phyloP scores from a whole-genome alignment of 306 rosid species.

The Quercus dentata region DNA sequence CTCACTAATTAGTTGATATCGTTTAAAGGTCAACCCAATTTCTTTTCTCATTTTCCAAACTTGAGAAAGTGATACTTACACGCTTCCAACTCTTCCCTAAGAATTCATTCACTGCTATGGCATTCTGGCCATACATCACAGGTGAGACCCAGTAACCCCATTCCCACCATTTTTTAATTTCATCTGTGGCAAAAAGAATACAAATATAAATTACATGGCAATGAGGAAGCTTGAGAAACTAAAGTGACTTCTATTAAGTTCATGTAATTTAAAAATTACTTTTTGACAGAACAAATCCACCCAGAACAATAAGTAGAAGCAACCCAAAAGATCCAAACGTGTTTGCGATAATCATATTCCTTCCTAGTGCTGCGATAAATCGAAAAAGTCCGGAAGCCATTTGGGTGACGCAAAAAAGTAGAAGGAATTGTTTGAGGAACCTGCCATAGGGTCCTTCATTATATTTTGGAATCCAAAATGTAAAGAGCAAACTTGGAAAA shows the following conservation, averaged over 20 bases:
- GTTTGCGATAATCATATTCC: conserved; percentile 64
- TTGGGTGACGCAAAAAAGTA: conserved; percentile 70
- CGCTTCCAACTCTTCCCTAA: conserved; percentile 74
- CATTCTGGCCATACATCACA: conserved; percentile 89
- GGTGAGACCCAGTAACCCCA: conserved; percentile 75
- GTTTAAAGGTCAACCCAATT: background rate
- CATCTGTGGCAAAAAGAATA: conserved; percentile 43
- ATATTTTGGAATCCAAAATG: background rate
- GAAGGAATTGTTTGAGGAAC: conserved; percentile 68
- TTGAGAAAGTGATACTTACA: conserved; percentile 12
- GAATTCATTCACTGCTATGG: conserved; percentile 81
- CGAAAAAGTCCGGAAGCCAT: conserved; percentile 89
- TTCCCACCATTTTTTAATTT: conserved; percentile 69
- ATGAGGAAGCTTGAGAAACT: too few species aligned
- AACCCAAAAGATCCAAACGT: conserved; percentile 49
- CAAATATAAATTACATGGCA: background rate
- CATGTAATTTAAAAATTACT: conserved; percentile 14
- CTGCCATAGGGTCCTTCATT: conserved; percentile 37
- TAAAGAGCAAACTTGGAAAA: too few species aligned
- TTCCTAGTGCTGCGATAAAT: conserved; percentile 67
- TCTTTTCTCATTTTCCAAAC: background rate
- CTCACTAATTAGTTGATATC: background rate
- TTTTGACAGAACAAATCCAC: too few species aligned
- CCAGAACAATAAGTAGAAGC: too few species aligned
- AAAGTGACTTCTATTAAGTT: background rate